Percentiles rank a stretch among this genome's conserved stretches.
Evolutionary conservation across 2,329 filamentous ascomycete genomes (phyloP).

Genomic region (Aspergillus sergii): DNA sequence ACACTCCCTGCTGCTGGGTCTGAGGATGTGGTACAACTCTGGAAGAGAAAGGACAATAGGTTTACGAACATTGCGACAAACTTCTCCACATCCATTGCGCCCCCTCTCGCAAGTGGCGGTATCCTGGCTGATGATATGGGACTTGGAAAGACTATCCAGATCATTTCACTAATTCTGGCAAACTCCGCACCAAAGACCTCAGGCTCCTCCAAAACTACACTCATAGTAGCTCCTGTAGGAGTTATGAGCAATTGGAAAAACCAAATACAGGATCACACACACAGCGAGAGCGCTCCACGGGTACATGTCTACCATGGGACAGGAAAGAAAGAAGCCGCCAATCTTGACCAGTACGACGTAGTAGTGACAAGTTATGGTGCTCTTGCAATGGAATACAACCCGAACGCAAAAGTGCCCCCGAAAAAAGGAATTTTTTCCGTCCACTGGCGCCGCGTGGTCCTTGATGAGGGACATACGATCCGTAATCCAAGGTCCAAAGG

Average conservation of each 20-base stretch:
- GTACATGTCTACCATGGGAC: constrained; percentile 75
- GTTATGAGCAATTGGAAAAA: constrained; percentile 91
- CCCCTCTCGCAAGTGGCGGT: constrained; percentile 73
- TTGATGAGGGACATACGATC: constrained; percentile 83
- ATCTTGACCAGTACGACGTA: constrained; percentile 70
- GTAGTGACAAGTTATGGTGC: constrained; percentile 86
- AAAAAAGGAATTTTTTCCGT: constrained; percentile 62
- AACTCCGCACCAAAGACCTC: constrained; percentile 48
- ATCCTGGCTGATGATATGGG: constrained; percentile 94
- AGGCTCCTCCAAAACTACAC: constrained; percentile 62
- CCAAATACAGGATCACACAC: constrained; percentile 74
- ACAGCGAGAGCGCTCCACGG: constrained; percentile 62
- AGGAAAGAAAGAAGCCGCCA: constrained; percentile 58
- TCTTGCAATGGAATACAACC: constrained; percentile 66
- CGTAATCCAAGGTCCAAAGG: constrained; percentile 75
- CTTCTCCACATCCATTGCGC: constrained; percentile 61
- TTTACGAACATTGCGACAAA: constrained; percentile 74
- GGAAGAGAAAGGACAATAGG: constrained; percentile 60
- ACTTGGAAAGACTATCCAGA: constrained; percentile 83
- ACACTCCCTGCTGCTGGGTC: constrained; percentile 62
- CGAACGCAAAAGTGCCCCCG: constrained; percentile 48
- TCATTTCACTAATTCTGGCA: constrained; percentile 75
- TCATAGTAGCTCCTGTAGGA: constrained; percentile 79
- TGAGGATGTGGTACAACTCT: constrained; percentile 71
- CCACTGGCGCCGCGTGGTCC: constrained; percentile 75